Evolutionary conservation across 768 basidiomycete species (phyloP).

Genomic region (Mycena galericulata): DNA sequence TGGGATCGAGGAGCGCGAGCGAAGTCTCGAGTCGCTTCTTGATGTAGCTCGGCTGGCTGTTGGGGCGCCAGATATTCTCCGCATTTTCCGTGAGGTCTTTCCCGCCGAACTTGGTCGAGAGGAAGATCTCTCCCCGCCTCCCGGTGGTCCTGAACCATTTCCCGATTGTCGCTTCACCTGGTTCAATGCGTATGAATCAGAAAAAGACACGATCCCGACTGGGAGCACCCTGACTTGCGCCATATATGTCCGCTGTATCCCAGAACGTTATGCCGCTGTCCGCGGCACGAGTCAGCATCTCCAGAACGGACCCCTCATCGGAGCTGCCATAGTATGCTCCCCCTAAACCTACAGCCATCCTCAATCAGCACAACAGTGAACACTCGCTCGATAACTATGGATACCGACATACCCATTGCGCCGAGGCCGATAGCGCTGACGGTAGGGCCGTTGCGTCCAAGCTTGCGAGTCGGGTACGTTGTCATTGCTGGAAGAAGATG

Average conservation of each 20-base stretch:
- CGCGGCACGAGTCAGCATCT: conserved; percentile 38
- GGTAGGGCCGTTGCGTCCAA: conserved; percentile 43
- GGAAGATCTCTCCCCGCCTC: conserved; percentile 51
- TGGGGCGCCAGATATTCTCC: conserved; percentile 32
- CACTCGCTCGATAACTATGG: not conserved
- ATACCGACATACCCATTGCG: conserved; percentile 40
- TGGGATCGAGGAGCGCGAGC: conserved; percentile 27
- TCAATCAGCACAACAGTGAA: not conserved
- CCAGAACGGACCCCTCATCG: conserved; percentile 33
- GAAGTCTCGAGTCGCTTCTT: conserved; percentile 41
- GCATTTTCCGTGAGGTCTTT: conserved; percentile 7
- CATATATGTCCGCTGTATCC: conserved; percentile 57
- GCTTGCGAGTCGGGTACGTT: conserved; percentile 35
- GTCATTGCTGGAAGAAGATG: too few relatives aligned
- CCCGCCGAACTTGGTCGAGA: conserved; percentile 61
- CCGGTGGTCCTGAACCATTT: conserved; percentile 35
- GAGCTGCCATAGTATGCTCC: conserved; percentile 38
- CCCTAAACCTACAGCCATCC: conserved; percentile 34
- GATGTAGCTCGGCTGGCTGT: conserved; percentile 48
- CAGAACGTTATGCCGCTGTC: conserved; percentile 46
- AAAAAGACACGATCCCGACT: too few relatives aligned
- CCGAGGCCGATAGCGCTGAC: conserved; percentile 45
- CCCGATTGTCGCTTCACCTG: not conserved
- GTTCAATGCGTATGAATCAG: not conserved
- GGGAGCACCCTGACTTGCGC: not conserved